phyloP scores from a whole-genome alignment of 148 eudicot species.

The Chenopodium suecicum region DNA sequence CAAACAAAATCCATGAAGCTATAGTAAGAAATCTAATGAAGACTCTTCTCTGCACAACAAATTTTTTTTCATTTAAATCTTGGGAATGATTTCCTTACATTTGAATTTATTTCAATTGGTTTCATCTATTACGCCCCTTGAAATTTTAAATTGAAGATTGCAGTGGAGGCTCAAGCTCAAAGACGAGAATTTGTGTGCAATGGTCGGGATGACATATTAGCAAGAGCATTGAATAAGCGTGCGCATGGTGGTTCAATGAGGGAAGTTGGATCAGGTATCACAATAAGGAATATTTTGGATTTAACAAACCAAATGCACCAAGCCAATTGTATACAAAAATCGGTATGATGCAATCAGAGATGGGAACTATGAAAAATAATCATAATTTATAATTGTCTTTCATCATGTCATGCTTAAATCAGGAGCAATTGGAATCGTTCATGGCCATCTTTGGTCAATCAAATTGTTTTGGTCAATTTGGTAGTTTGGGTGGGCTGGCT shows the following conservation, averaged over 20 bases:
- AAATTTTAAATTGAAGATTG: background rate
- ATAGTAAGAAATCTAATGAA: too few species aligned
- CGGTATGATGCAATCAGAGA: background rate
- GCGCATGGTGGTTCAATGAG: conserved; percentile 6
- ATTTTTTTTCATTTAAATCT: background rate
- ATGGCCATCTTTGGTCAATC: background rate
- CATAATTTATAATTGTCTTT: background rate
- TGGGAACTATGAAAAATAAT: background rate
- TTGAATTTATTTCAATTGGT: too few species aligned
- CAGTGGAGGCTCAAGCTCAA: background rate
- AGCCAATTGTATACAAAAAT: background rate
- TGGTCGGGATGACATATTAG: background rate
- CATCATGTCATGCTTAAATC: background rate
- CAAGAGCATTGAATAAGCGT: background rate
- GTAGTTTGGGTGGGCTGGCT: too few species aligned
- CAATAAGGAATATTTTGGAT: background rate
- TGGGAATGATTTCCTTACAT: too few species aligned
- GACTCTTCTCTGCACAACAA: too few species aligned
- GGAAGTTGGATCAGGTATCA: background rate
- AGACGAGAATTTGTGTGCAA: background rate
- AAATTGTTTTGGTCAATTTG: background rate
- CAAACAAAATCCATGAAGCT: too few species aligned
- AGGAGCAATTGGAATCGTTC: background rate
- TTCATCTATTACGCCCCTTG: too few species aligned
- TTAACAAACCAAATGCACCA: background rate